phyloP scores from a whole-genome alignment of 2,329 filamentous ascomycete genomes.

The Aspergillus brunneoviolaceus region DNA sequence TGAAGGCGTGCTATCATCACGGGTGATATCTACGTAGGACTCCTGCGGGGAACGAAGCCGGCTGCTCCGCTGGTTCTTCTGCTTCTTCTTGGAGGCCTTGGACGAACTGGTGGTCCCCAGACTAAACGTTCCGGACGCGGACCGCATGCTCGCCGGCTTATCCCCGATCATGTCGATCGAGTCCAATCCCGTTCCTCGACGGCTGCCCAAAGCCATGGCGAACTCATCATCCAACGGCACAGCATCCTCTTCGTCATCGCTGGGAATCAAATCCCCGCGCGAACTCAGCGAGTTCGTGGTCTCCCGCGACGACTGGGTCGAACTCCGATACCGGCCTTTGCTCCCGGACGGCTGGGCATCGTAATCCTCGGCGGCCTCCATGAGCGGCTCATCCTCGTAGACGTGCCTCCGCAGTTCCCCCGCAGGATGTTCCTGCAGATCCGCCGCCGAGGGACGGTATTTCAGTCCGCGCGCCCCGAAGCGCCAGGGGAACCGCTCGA shows the following conservation, averaged over 20 bases:
- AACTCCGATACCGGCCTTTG: conserved; percentile 62
- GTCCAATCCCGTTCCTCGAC: conserved; percentile 59
- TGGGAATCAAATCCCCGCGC: conserved; percentile 85
- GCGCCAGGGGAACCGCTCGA: conserved; percentile 80
- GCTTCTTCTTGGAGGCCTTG: conserved; percentile 43
- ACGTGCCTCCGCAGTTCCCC: conserved; percentile 44
- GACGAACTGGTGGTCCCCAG: conserved; percentile 43
- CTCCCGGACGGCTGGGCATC: conserved; percentile 20
- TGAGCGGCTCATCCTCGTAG: conserved; percentile 68
- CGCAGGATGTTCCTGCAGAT: conserved; percentile 82
- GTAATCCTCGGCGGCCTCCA: conserved; percentile 60
- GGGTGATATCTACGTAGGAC: conserved; percentile 29
- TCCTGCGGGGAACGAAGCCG: conserved; percentile 27
- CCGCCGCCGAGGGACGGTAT: conserved; percentile 88
- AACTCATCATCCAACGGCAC: conserved; percentile 93
- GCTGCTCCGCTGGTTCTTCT: conserved; percentile 31
- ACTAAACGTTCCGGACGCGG: conserved; percentile 49
- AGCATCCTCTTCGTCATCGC: conserved; percentile 89
- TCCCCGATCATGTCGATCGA: conserved; percentile 71
- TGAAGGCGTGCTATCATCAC: conserved; percentile 44
- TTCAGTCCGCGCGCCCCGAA: conserved; percentile 74
- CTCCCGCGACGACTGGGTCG: conserved; percentile 74
- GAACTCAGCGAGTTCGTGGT: conserved; percentile 86
- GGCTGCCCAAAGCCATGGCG: conserved; percentile 70
- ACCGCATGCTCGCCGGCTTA: conserved; percentile 48